phyloP scores from a whole-genome alignment of 73 alveolate genomes.

The Tetrahymena borealis region DNA sequence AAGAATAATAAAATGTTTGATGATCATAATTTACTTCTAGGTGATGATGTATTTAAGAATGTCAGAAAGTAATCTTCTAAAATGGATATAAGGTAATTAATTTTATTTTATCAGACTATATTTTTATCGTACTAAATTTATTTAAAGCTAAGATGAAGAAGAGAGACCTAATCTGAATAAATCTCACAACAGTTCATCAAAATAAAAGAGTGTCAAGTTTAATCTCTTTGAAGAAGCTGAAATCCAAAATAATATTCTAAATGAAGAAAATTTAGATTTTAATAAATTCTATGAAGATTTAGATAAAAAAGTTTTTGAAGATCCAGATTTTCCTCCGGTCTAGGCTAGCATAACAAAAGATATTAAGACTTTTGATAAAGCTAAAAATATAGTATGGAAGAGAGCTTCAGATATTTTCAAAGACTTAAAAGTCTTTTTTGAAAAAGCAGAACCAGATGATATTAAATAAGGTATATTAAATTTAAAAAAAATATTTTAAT shows the following conservation, averaged over 20 bases:
- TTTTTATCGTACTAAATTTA: neutral
- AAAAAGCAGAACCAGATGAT: constrained; percentile 66
- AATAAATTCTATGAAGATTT: neutral
- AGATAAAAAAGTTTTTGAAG: neutral
- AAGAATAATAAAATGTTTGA: no score
- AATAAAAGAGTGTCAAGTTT: neutral
- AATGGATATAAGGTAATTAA: neutral
- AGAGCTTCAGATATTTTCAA: constrained; percentile 16
- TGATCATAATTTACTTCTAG: no score
- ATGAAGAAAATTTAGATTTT: neutral
- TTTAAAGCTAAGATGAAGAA: neutral
- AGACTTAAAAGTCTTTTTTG: constrained; percentile 35
- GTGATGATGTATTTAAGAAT: neutral
- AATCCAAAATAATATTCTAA: neutral
- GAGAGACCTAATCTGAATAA: neutral
- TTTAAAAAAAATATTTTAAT: neutral
- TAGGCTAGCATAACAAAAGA: constrained; percentile 37
- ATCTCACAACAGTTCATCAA: neutral
- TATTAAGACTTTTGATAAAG: constrained; percentile 48
- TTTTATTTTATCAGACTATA: neutral
- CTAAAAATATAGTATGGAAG: constrained; percentile 46
- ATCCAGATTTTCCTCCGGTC: constrained; percentile 55
- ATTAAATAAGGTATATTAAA: constrained; percentile 70
- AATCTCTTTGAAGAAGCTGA: neutral
- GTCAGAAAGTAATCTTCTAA: neutral